Conservation (phyloP, 2,329 filamentous ascomycete genomes). For the Purpureocillium lavendulum region DNA sequence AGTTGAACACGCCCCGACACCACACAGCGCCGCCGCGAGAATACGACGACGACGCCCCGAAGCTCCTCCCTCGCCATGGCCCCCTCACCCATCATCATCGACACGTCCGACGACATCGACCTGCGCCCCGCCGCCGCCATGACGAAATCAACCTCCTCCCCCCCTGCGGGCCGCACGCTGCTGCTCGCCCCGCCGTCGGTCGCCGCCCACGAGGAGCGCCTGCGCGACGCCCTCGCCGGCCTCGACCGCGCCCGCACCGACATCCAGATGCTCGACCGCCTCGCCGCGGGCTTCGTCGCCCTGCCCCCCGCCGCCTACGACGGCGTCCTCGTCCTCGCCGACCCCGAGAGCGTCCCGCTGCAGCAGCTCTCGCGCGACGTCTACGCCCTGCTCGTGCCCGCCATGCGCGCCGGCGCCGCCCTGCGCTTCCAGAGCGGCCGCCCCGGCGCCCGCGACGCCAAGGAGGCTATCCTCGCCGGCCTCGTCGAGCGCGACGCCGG, state of each 20-base stretch:
- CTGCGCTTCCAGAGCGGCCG: conserved; percentile 64
- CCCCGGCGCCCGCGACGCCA: conserved; percentile 37
- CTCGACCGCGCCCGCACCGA: conserved; percentile 74
- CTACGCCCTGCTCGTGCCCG: conserved; percentile 58
- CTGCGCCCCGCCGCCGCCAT: conserved; percentile 10
- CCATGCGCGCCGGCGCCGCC: conserved; percentile 61
- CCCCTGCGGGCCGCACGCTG: conserved; percentile 51
- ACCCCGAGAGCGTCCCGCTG: conserved; percentile 63
- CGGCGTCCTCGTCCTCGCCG: conserved; percentile 73
- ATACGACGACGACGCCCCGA: no score
- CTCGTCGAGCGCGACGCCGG: conserved; percentile 52
- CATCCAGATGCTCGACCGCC: conserved; percentile 94
- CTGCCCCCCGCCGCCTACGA: conserved; percentile 76
- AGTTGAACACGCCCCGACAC: no score
- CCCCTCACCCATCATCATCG: conserved; percentile 45
- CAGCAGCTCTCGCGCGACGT: conserved; percentile 58
- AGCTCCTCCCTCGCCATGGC: no score
- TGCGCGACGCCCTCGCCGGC: conserved; percentile 61
- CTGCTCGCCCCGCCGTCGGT: conserved; percentile 87
- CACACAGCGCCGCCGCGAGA: no score
- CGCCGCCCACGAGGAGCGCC: conserved; percentile 71
- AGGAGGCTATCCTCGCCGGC: conserved; percentile 80
- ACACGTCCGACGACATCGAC: conserved; percentile 46
- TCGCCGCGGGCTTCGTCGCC: conserved; percentile 71
- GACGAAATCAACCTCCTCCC: conserved; percentile 11